Conservation (phyloP, 495 filamentous ascomycete species). For the Xylaria sp. region DNA sequence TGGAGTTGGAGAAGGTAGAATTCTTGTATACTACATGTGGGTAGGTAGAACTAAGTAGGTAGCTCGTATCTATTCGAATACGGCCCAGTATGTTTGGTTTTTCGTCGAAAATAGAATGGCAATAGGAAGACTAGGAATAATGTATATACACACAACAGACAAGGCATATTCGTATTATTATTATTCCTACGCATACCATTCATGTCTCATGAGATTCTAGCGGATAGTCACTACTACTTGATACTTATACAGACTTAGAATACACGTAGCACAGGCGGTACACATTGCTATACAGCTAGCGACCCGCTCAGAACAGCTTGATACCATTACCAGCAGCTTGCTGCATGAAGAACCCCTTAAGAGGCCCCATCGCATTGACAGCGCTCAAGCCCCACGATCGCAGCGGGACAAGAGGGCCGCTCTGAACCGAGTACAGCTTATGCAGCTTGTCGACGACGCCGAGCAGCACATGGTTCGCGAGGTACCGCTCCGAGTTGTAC, state of each 20-base stretch:
- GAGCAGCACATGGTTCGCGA: constrained; percentile 81
- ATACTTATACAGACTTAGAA: constrained; percentile 3
- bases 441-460: constrained; percentile 93
- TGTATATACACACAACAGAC: background rate
- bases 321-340: constrained; percentile 74
- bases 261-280: background rate
- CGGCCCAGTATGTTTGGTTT: background rate
- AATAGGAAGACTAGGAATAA: background rate
- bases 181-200: background rate
- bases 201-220: background rate
- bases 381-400: constrained; percentile 78
- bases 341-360: constrained; percentile 90
- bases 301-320: constrained; percentile 48
- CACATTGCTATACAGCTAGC: background rate
- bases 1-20: background rate
- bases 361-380: constrained; percentile 75
- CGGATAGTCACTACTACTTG: background rate
- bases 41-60: background rate
- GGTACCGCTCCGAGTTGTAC: constrained; percentile 80
- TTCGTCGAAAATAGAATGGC: background rate
- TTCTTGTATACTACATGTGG: background rate
- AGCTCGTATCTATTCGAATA: background rate
- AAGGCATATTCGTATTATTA: background rate
- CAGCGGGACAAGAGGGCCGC: constrained; percentile 76
- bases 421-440: constrained; percentile 82